Conservation (phyloP, 805 yeast genomes). For the Wickerhamomyces pijperi region DNA sequence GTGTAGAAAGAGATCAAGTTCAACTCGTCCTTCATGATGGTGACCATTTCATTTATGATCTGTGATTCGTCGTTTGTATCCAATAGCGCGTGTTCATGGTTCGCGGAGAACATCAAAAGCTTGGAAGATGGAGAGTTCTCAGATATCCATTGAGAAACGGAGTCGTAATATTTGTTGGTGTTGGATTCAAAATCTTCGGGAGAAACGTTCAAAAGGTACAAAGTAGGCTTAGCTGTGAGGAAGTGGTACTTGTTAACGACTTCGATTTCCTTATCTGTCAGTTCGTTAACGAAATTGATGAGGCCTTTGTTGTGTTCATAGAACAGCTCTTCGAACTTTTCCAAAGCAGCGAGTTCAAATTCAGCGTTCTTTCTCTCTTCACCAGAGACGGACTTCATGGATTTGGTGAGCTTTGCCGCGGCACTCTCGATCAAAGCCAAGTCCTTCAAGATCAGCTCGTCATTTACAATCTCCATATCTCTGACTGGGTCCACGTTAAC, state of each 20-base stretch:
- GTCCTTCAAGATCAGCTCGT: slow-evolving; percentile 70
- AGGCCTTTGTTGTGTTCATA: slow-evolving; percentile 50
- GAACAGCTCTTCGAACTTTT: slow-evolving; percentile 34
- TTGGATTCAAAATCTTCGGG: slow-evolving; percentile 52
- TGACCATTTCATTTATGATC: slow-evolving; percentile 53
- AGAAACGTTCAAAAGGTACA: slow-evolving; percentile 63
- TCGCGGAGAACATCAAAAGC: slow-evolving; percentile 59
- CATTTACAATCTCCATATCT: slow-evolving; percentile 65
- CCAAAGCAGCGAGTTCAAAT: slow-evolving; percentile 25
- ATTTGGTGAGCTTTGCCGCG: slow-evolving; percentile 39
- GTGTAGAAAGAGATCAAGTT: slow-evolving; percentile 77
- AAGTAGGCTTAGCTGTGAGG: slow-evolving; percentile 82
- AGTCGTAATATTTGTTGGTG: slow-evolving; percentile 37
- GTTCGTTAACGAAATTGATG: slow-evolving; percentile 40
- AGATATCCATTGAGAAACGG: slow-evolving; percentile 55
- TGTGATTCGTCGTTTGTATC: slow-evolving; percentile 29
- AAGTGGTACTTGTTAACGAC: slow-evolving; percentile 62
- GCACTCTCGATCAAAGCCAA: slow-evolving; percentile 55
- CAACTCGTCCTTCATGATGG: slow-evolving; percentile 54
- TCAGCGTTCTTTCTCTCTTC: slow-evolving; percentile 37
- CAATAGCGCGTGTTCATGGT: slow-evolving; percentile 28
- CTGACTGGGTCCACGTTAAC: slow-evolving; percentile 62
- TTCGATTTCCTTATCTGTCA: slow-evolving; percentile 57
- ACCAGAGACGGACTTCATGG: slow-evolving; percentile 27
- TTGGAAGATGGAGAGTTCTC: slow-evolving; percentile 56